Percentiles rank a stretch among this genome's conserved stretches.
Conservation (phyloP, 257 asterid genomes). For the Echites panduratus region DNA sequence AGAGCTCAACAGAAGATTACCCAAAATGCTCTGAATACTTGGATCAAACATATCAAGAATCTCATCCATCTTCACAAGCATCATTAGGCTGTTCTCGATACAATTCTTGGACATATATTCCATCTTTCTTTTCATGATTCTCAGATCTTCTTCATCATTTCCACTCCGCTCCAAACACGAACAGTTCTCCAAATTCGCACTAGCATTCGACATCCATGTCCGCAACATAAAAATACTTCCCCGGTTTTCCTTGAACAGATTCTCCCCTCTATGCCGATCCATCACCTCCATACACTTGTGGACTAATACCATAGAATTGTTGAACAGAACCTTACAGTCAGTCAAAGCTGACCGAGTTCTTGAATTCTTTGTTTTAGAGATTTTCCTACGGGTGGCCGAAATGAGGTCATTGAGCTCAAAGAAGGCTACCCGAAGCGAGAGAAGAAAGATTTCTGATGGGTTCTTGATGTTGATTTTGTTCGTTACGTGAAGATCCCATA, state of each 20-base stretch:
- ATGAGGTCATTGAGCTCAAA: neutral
- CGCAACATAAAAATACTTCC: conserved; percentile 8
- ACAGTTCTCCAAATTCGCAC: neutral
- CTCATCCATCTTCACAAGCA: conserved; percentile 14
- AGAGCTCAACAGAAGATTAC: conserved; percentile 5
- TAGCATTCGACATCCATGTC: conserved; percentile 1
- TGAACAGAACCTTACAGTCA: neutral
- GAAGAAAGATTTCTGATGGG: conserved; percentile 12
- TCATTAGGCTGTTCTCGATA: conserved; percentile 14
- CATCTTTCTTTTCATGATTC: neutral
- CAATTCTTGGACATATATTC: neutral
- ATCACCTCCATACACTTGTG: neutral
- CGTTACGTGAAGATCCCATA: neutral
- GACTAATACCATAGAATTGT: neutral
- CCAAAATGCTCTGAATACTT: conserved; percentile 11
- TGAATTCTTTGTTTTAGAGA: neutral
- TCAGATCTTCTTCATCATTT: neutral
- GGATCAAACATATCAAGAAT: conserved; percentile 23
- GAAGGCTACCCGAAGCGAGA: neutral
- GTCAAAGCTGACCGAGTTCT: neutral
- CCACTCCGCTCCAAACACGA: conserved; percentile 10
- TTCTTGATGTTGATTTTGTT: neutral
- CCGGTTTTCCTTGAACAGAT: conserved; percentile 11
- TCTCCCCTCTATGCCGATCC: neutral
- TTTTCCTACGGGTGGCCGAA: neutral